Conservation (phyloP, 345 rosid species). For the Melaleuca quinquenervia region DNA sequence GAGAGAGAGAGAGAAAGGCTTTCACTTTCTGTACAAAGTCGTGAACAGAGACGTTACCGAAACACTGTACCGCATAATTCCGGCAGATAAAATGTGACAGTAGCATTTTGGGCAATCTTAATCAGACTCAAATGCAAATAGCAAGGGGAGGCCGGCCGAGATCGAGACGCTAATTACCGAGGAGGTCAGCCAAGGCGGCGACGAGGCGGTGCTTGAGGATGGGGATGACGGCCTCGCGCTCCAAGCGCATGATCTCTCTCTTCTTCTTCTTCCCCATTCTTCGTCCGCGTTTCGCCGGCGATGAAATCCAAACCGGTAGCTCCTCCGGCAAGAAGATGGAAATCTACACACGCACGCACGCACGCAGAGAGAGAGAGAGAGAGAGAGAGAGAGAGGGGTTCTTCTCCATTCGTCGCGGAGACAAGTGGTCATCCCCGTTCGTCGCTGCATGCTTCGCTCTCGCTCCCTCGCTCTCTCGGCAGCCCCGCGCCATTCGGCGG, state of each 20-base stretch:
- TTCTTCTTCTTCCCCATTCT: conserved; percentile 35
- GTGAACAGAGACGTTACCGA: background rate
- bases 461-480: background rate
- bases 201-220: conserved; percentile 49
- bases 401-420: background rate
- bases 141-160: background rate
- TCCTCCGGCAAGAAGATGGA: background rate
- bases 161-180: conserved; percentile 11
- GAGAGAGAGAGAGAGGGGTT: background rate
- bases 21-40: background rate
- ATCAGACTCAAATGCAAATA: background rate
- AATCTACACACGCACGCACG: background rate
- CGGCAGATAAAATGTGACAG: background rate
- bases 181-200: conserved; percentile 28
- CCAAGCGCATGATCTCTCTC: conserved; percentile 45
- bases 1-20: background rate
- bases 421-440: background rate
- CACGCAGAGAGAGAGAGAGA: background rate
- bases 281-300: background rate
- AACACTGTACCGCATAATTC: background rate
- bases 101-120: background rate
- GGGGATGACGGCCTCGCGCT: conserved; percentile 70
- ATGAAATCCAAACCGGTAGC: background rate
- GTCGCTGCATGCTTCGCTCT: background rate
- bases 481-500: background rate